Percentiles rank a stretch among this genome's conserved stretches.
Conservation (phyloP, 768 basidiomycete species). For the Mycena venus region DNA sequence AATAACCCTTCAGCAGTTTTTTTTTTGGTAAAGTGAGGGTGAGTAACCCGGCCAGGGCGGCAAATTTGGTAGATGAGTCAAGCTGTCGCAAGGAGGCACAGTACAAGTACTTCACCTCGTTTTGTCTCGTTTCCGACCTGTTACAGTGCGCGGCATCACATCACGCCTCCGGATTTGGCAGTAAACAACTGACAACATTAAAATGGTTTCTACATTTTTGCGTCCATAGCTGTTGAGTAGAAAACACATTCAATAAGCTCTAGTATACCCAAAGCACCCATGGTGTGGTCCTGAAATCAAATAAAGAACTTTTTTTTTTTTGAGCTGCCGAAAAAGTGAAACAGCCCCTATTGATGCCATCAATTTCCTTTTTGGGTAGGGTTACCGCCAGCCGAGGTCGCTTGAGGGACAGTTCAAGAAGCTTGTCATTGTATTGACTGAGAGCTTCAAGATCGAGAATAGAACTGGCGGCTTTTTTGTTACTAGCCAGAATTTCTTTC, state of each 20-base stretch:
- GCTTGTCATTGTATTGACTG: slow-evolving; percentile 8
- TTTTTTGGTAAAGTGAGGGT: too few species aligned
- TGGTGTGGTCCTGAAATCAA: neutral
- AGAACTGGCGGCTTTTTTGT: neutral
- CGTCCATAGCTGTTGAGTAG: neutral
- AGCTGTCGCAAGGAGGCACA: too few species aligned
- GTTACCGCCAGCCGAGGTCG: neutral
- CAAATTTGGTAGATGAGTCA: too few species aligned
- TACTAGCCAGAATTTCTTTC: neutral
- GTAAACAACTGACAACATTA: neutral
- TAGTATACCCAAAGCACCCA: neutral
- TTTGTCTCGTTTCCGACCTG: too few species aligned
- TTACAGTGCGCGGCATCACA: neutral
- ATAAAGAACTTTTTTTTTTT: neutral
- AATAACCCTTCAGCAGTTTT: too few species aligned
- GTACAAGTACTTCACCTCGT: too few species aligned
- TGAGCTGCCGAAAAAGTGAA: slow-evolving; percentile 3
- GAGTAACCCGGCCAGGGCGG: too few species aligned
- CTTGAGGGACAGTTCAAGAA: neutral
- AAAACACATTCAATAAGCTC: neutral
- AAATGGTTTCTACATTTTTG: neutral
- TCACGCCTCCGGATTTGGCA: neutral
- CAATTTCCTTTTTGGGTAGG: neutral
- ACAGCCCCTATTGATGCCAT: slow-evolving; percentile 6
- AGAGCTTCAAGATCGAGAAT: slow-evolving; percentile 11